Conservation (phyloP, 805 yeast genomes). For the Komagataella mondaviorum region DNA sequence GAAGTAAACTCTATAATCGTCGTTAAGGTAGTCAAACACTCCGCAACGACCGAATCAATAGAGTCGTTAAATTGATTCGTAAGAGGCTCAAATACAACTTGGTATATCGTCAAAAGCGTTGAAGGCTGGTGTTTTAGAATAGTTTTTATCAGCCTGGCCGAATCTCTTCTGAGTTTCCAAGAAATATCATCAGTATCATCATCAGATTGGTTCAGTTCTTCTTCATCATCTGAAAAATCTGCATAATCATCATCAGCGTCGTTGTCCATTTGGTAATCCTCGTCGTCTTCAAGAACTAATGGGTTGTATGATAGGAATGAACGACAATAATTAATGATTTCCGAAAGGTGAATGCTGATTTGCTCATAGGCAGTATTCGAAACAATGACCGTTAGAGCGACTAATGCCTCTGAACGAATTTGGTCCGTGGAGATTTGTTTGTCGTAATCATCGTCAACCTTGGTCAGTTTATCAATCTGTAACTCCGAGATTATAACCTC, state of each 20-base stretch:
- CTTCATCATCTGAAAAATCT: conserved; percentile 13
- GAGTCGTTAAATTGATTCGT: not conserved
- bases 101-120: not conserved
- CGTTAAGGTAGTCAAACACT: conserved; percentile 28
- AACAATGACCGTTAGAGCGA: not conserved
- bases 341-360: not conserved
- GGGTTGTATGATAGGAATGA: not conserved
- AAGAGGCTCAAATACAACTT: not conserved
- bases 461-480: conserved; percentile 8
- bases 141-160: conserved; percentile 28
- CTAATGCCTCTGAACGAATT: conserved; percentile 2
- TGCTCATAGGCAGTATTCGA: not conserved
- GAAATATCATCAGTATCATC: conserved; percentile 24
- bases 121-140: conserved; percentile 24
- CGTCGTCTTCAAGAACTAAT: conserved; percentile 16
- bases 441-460: conserved; percentile 8
- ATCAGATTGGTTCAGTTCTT: conserved; percentile 10
- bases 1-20: conserved; percentile 20
- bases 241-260: conserved; percentile 9
- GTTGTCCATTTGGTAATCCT: conserved; percentile 11
- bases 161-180: conserved; percentile 49
- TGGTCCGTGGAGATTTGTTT: conserved; percentile 12
- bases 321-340: not conserved
- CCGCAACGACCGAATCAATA: not conserved
- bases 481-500: not conserved